Evolutionary conservation across 2,329 filamentous ascomycete genomes (phyloP).

Genomic region (Rutstroemia sp.): DNA sequence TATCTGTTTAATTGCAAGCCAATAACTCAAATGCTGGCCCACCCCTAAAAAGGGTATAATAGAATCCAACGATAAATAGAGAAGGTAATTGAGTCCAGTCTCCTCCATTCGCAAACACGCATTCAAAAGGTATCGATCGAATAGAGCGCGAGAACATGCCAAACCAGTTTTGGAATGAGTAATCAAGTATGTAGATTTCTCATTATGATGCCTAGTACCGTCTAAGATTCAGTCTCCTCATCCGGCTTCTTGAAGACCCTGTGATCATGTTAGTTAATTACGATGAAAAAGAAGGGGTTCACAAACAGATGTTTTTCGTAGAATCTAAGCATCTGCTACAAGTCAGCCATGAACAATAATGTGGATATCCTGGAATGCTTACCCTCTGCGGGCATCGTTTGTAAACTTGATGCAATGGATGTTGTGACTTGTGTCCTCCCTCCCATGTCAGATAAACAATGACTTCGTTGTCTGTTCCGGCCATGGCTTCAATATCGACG

Average conservation of each 20-base stretch:
- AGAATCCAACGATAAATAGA: too few relatives aligned
- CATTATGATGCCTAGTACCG: too few relatives aligned
- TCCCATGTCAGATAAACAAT: constrained; percentile 69
- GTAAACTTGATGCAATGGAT: constrained; percentile 61
- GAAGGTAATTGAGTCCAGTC: too few relatives aligned
- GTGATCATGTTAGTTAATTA: constrained; percentile 9
- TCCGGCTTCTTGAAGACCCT: constrained; percentile 22
- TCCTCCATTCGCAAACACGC: too few relatives aligned
- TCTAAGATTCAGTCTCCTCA: not conserved
- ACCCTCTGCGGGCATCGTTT: constrained; percentile 74
- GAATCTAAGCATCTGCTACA: constrained; percentile 38
- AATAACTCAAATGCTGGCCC: too few relatives aligned
- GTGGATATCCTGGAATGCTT: constrained; percentile 14
- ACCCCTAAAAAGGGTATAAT: too few relatives aligned
- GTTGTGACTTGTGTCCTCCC: constrained; percentile 65
- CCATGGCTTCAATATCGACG: constrained; percentile 61
- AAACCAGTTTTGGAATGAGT: too few relatives aligned
- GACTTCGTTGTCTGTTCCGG: constrained; percentile 55
- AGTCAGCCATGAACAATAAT: constrained; percentile 8
- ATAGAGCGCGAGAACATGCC: too few relatives aligned
- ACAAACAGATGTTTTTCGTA: constrained; percentile 41
- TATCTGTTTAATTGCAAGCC: too few relatives aligned
- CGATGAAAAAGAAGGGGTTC: not conserved
- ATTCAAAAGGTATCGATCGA: too few relatives aligned
- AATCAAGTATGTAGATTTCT: too few relatives aligned